phyloP scores from a whole-genome alignment of 345 rosid genomes.

The Aquilaria sinensis region DNA sequence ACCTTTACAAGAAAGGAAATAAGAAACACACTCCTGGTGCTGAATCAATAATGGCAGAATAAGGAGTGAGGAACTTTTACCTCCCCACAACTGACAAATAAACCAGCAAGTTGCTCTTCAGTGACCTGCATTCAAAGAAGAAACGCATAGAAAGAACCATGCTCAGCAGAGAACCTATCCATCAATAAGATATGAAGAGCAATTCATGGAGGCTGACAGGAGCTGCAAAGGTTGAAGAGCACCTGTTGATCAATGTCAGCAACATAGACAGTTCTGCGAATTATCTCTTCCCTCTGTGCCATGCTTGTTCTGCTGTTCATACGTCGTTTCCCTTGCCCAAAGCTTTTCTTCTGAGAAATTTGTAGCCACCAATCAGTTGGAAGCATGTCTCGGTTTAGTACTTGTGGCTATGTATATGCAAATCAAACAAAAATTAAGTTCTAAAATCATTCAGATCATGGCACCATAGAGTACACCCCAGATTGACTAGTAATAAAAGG shows the following conservation, averaged over 20 bases:
- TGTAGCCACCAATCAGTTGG: constrained; percentile 12
- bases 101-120: constrained; percentile 95
- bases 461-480: too few relatives aligned
- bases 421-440: too few relatives aligned
- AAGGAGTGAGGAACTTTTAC: constrained; percentile 28
- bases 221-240: constrained; percentile 10
- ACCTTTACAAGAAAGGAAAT: constrained; percentile 38
- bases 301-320: constrained; percentile 68
- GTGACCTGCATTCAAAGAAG: constrained; percentile 51
- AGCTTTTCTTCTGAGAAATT: constrained; percentile 56
- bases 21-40: constrained; percentile 2
- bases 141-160: not conserved
- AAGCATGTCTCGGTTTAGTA: not conserved
- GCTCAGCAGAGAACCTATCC: not conserved
- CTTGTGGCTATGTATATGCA: too few relatives aligned
- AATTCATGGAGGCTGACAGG: not conserved
- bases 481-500: too few relatives aligned
- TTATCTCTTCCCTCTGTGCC: constrained; percentile 89
- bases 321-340: constrained; percentile 64
- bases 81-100: constrained; percentile 82
- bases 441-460: too few relatives aligned
- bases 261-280: constrained; percentile 82
- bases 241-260: constrained; percentile 98
- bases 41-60: not conserved
- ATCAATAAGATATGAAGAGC: not conserved